phyloP scores from a whole-genome alignment of 345 rosid genomes.

The Triadica sebifera region DNA sequence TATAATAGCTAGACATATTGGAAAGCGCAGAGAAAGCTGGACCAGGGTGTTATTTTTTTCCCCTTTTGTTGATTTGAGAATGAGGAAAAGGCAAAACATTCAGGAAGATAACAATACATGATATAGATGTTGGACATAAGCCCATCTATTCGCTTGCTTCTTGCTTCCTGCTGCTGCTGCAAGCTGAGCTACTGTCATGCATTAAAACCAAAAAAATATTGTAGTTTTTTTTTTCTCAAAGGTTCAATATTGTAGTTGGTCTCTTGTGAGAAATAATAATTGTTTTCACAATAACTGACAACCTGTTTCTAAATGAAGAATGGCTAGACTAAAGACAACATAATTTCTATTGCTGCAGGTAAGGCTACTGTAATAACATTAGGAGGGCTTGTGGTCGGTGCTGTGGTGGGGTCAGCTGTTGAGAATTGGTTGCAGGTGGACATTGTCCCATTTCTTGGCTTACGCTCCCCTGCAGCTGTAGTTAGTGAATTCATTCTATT shows the following conservation, averaged over 20 bases:
- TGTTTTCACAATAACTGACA: not conserved
- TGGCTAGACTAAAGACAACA: not conserved
- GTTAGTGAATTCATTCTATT: constrained; percentile 82
- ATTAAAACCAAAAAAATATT: too few relatives aligned
- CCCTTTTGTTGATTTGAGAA: not conserved
- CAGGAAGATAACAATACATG: not conserved
- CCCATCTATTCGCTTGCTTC: not conserved
- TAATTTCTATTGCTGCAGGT: constrained; percentile 42
- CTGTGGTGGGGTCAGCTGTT: constrained; percentile 82
- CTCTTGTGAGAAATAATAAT: not conserved
- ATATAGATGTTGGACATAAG: not conserved
- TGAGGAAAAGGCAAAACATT: not conserved
- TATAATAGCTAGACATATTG: not conserved
- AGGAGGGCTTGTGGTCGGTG: constrained; percentile 96
- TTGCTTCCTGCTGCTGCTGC: not conserved
- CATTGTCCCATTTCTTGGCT: constrained; percentile 77
- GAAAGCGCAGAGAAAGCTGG: not conserved
- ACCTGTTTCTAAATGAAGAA: not conserved
- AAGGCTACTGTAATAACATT: constrained; percentile 79
- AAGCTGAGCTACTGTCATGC: not conserved
- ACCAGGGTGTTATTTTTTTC: not conserved
- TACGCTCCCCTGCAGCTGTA: constrained; percentile 80
- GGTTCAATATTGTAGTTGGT: not conserved
- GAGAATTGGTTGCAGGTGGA: constrained; percentile 98
- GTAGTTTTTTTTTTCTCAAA: too few relatives aligned